phyloP scores from a whole-genome alignment of 192 early-diverging fungal species.

The Podila horticola region DNA sequence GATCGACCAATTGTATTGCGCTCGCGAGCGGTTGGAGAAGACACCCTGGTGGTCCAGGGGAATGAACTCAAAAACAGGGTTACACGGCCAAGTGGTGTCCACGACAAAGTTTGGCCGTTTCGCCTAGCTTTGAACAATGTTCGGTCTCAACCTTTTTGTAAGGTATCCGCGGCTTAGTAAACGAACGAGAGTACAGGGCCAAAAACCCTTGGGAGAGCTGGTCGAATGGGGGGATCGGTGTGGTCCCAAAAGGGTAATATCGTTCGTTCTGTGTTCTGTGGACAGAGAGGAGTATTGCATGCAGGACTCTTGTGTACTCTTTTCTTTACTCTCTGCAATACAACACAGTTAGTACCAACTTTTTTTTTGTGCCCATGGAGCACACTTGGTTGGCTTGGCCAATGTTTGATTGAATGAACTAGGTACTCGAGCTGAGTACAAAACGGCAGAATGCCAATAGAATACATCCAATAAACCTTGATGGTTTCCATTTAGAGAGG shows the following conservation, averaged over 20 bases:
- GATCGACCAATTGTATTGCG: slow-evolving; percentile 31
- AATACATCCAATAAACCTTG: no score
- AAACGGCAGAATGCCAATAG: no score
- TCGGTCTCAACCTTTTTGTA: slow-evolving; percentile 21
- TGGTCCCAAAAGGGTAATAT: slow-evolving; percentile 1
- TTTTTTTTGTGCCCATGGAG: no score
- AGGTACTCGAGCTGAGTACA: no score
- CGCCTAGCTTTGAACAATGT: slow-evolving; percentile 20
- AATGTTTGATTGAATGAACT: no score
- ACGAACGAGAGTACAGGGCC: slow-evolving; percentile 9
- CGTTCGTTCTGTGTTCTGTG: slow-evolving; percentile 7
- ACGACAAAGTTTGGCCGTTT: slow-evolving; percentile 22
- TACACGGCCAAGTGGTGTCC: slow-evolving; percentile 21
- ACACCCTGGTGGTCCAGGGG: slow-evolving; percentile 19
- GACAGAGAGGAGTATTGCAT: neutral
- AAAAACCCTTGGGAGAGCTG: no score
- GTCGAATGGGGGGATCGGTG: no score
- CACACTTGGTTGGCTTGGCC: no score
- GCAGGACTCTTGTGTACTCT: no score
- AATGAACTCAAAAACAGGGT: slow-evolving; percentile 27
- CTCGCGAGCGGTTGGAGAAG: slow-evolving; percentile 24
- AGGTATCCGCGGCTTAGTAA: slow-evolving; percentile 16
- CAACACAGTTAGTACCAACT: no score
- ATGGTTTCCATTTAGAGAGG: no score
- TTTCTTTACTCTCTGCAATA: no score